These are phyloP conservation scores for Nannizziopsis barbatae DNA, from an alignment of 2,329 filamentous ascomycete species.

Conservation along the genomic window DNA sequence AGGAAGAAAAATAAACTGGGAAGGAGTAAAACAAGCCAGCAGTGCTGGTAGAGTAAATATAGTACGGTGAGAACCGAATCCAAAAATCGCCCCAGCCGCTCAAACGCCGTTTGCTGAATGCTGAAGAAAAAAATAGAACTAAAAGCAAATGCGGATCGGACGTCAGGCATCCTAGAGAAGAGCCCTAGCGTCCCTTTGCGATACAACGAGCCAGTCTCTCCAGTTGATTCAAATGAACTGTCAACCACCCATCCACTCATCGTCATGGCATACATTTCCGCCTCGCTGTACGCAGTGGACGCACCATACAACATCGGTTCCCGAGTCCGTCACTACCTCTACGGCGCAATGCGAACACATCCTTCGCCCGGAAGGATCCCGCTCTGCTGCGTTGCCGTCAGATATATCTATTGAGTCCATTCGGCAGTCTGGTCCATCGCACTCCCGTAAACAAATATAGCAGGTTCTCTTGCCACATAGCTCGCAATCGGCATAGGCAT, in stretches of 20 bases:
- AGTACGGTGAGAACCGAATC: too few species aligned
- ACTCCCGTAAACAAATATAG: slow-evolving; percentile 34
- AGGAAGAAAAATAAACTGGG: too few species aligned
- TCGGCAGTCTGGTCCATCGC: slow-evolving; percentile 26
- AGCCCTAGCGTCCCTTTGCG: too few species aligned
- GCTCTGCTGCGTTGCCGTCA: background rate
- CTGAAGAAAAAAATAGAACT: too few species aligned
- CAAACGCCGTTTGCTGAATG: too few species aligned
- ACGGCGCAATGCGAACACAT: slow-evolving; percentile 33
- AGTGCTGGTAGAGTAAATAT: too few species aligned
- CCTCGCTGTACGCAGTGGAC: slow-evolving; percentile 26
- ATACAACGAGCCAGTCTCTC: background rate
- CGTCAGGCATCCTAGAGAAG: too few species aligned
- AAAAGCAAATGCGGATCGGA: too few species aligned
- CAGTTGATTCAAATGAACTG: background rate
- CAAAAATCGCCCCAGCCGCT: too few species aligned
- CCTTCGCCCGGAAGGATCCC: slow-evolving; percentile 19
- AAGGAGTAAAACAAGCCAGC: too few species aligned
- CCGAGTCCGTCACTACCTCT: slow-evolving; percentile 29
- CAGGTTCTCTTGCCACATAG: slow-evolving; percentile 31
- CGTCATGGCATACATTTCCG: slow-evolving; percentile 3
- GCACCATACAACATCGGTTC: slow-evolving; percentile 29
- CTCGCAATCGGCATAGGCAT: slow-evolving; percentile 34
- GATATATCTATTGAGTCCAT: slow-evolving; percentile 7
- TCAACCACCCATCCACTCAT: slow-evolving; percentile 8